Evolutionary conservation across 441 rosid genomes (phyloP).

Genomic region (Gossypium davidsonii): DNA sequence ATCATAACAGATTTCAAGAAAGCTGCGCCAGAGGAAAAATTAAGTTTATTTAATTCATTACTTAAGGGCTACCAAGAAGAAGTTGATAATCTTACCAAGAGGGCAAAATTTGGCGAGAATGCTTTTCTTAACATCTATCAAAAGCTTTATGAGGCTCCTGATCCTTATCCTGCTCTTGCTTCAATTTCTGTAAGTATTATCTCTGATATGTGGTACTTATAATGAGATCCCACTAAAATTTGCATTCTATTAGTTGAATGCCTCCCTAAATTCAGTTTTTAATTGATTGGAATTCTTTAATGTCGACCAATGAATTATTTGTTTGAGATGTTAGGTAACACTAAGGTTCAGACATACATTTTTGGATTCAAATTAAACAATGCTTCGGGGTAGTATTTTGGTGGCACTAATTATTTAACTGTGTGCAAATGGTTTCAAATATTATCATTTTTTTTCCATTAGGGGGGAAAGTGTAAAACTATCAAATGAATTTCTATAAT

Average conservation of each 20-base stretch:
- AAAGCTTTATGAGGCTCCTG: slow-evolving; percentile 98
- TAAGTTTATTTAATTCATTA: slow-evolving; percentile 76
- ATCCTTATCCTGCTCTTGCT: slow-evolving; percentile 93
- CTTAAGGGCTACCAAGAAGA: slow-evolving; percentile 98
- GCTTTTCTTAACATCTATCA: slow-evolving; percentile 96
- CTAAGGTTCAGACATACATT: neutral
- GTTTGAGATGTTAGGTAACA: neutral
- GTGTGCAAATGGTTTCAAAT: neutral
- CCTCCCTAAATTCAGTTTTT: neutral
- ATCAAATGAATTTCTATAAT: neutral
- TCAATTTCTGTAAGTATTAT: slow-evolving; percentile 70
- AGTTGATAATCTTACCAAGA: slow-evolving; percentile 98
- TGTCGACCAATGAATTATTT: neutral
- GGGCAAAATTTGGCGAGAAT: slow-evolving; percentile 98
- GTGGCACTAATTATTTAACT: neutral
- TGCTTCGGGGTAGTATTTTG: neutral
- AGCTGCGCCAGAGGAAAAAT: slow-evolving; percentile 86
- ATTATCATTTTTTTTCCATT: neutral
- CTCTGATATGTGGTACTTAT: slow-evolving; percentile 4
- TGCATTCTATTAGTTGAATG: neutral
- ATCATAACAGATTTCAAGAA: slow-evolving; percentile 79
- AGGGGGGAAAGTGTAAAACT: neutral
- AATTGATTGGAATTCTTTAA: neutral
- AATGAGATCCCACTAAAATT: neutral
- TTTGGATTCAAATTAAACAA: neutral